Percentiles rank a stretch among this genome's conserved stretches.
Evolutionary conservation across 371 early-diverging fungal genomes (phyloP).

Genomic region (Batrachochytrium dendrobatidis): DNA sequence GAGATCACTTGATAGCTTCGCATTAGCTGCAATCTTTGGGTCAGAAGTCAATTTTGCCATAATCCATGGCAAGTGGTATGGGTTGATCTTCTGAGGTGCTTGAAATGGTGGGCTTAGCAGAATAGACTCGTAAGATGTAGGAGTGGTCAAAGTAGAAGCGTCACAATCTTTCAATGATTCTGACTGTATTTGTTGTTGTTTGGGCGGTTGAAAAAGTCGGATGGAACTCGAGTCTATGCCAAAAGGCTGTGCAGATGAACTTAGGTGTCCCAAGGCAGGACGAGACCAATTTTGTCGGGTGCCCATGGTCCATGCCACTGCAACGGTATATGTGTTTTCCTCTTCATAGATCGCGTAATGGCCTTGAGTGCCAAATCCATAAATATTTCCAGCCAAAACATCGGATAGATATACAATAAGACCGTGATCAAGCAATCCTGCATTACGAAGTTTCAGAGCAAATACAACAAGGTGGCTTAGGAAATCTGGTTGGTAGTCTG

Average conservation of each 20-base stretch:
- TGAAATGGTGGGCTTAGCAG: not conserved
- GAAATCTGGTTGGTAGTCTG: constrained; percentile 68
- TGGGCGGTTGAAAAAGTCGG: constrained; percentile 8
- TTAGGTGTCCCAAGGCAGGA: not conserved
- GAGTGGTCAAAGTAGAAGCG: constrained; percentile 4
- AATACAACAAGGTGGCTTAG: constrained; percentile 75
- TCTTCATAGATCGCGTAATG: constrained; percentile 91
- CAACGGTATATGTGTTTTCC: constrained; percentile 63
- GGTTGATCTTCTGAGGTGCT: constrained; percentile 55
- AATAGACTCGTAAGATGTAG: constrained; percentile 3
- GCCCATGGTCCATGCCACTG: constrained; percentile 33
- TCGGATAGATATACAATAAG: constrained; percentile 76
- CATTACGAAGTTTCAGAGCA: constrained; percentile 72
- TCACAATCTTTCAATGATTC: too few species aligned
- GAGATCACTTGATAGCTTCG: constrained; percentile 51
- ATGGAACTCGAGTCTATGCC: constrained; percentile 6
- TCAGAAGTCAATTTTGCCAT: constrained; percentile 74
- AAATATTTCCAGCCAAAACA: constrained; percentile 75
- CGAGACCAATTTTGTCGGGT: constrained; percentile 11
- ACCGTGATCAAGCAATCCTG: constrained; percentile 75
- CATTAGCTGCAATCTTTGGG: constrained; percentile 45
- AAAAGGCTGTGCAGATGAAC: not conserved
- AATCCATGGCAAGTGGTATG: constrained; percentile 85
- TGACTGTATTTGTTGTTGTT: too few species aligned
- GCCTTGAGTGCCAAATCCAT: constrained; percentile 68